These are phyloP conservation scores for Xylaria sp. DNA, from an alignment of 2,329 filamentous ascomycete genomes.

Conservation along the genomic window DNA sequence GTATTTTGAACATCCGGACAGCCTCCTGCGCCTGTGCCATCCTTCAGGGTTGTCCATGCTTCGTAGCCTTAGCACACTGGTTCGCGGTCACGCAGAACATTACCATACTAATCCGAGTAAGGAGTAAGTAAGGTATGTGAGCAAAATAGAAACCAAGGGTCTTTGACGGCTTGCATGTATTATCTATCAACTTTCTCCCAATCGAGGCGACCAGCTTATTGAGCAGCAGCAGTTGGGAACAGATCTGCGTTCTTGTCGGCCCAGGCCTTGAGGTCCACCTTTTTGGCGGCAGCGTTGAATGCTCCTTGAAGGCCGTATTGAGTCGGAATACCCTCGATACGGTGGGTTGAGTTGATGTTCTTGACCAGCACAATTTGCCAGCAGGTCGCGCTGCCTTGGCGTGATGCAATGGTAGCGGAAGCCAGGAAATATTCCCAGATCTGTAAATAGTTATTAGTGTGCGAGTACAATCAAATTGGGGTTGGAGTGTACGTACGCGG, in stretches of 20 bases:
- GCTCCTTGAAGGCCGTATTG: constrained; percentile 75
- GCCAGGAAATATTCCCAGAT: constrained; percentile 86
- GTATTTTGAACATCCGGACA: background rate
- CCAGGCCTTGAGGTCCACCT: constrained; percentile 50
- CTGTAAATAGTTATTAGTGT: constrained; percentile 41
- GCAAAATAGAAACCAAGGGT: background rate
- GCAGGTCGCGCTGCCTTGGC: constrained; percentile 80
- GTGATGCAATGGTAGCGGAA: constrained; percentile 78
- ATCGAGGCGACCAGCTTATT: constrained; percentile 35
- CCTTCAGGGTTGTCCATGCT: constrained; percentile 17
- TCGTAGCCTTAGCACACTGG: constrained; percentile 2
- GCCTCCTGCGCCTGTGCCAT: constrained; percentile 9
- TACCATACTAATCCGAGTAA: background rate
- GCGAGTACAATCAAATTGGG: background rate
- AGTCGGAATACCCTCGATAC: constrained; percentile 75
- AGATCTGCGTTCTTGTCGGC: constrained; percentile 51
- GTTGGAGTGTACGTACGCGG: constrained; percentile 71
- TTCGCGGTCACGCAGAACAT: background rate
- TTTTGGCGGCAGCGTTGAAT: constrained; percentile 54
- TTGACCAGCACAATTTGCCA: constrained; percentile 83
- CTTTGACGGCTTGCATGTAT: background rate
- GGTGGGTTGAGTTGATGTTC: constrained; percentile 85
- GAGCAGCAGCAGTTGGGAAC: constrained; percentile 48
- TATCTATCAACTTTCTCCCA: background rate
- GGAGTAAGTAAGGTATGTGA: constrained; percentile 4